phyloP scores from a whole-genome alignment of 2,329 filamentous ascomycete species.

The Colletotrichum horii region DNA sequence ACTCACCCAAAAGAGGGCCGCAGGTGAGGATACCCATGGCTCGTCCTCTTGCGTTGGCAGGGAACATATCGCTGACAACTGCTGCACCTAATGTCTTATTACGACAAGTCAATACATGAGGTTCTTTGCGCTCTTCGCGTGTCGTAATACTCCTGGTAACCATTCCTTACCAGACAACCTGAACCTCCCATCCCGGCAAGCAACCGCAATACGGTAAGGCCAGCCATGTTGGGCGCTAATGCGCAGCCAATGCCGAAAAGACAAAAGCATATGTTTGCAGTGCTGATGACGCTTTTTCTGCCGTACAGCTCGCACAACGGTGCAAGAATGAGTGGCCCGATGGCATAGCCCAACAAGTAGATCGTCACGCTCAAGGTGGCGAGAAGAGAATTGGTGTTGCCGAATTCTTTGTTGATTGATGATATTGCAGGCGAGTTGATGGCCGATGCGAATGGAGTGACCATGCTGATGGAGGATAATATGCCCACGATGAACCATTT shows the following conservation, averaged over 20 bases:
- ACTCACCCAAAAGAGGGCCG: no score
- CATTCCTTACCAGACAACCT: background rate
- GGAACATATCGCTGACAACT: no score
- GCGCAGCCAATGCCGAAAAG: background rate
- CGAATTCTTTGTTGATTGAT: background rate
- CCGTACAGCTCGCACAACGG: background rate
- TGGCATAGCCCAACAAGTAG: background rate
- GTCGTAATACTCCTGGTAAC: background rate
- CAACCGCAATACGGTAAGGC: background rate
- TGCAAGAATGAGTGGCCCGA: background rate
- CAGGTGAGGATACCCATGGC: no score
- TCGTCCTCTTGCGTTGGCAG: no score
- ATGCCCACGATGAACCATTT: no score
- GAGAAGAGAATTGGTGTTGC: background rate
- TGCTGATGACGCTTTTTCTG: background rate
- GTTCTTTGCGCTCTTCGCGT: background rate
- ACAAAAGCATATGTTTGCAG: background rate
- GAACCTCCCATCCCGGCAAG: background rate
- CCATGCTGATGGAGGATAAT: no score
- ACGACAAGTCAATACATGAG: no score
- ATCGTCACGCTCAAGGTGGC: background rate
- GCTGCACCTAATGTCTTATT: no score
- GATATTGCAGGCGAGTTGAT: background rate
- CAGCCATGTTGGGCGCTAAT: background rate
- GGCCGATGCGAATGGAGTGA: no score